phyloP scores from a whole-genome alignment of 768 basidiomycete species.

The Hemileccinum rubropunctum region DNA sequence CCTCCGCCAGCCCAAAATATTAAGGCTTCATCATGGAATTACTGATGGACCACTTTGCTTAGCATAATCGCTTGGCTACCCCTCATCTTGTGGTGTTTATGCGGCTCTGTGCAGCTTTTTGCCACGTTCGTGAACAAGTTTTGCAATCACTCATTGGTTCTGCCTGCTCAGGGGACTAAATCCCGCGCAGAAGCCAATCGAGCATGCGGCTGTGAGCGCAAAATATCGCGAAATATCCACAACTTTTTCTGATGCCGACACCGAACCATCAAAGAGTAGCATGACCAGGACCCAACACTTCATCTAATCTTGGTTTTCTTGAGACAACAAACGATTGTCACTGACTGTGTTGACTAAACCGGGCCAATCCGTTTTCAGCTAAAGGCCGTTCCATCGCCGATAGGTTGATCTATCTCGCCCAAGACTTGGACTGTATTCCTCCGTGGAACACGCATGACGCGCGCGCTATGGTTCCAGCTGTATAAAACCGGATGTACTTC shows the following conservation, averaged over 20 bases:
- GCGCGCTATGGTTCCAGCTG: neutral
- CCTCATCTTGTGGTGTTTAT: conserved; percentile 22
- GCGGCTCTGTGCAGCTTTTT: conserved; percentile 13
- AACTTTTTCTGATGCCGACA: neutral
- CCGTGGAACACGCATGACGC: neutral
- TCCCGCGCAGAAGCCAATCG: neutral
- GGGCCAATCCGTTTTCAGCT: neutral
- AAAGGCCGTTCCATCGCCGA: conserved; percentile 25
- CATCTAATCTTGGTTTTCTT: conserved; percentile 7
- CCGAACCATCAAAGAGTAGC: neutral
- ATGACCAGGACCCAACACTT: neutral
- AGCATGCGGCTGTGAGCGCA: neutral
- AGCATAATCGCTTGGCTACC: neutral
- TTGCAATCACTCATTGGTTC: neutral
- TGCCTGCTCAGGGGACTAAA: neutral
- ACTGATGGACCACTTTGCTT: neutral
- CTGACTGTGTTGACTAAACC: conserved; percentile 1
- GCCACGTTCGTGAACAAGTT: neutral
- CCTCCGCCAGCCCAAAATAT: neutral
- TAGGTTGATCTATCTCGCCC: neutral
- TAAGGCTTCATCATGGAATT: neutral
- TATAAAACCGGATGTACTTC: conserved; percentile 18
- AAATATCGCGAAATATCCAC: neutral
- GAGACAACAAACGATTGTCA: conserved; percentile 2
- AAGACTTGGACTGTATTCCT: neutral